Evolutionary conservation across 768 basidiomycete species (phyloP).

Genomic region (Boletellus sp.): DNA sequence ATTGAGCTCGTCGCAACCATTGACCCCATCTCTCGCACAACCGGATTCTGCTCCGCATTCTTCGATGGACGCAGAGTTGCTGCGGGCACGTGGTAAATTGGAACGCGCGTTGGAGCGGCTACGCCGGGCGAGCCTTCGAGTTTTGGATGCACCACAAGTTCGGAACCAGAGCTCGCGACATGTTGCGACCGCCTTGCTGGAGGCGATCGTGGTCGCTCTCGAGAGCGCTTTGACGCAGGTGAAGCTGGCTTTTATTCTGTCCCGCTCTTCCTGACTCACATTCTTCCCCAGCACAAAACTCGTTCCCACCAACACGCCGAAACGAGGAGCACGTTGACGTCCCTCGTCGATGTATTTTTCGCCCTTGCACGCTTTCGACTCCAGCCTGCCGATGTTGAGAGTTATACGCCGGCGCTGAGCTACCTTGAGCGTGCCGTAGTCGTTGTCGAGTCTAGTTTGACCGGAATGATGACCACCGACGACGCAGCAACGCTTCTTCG

Average conservation of each 20-base stretch:
- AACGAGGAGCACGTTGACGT: constrained; percentile 36
- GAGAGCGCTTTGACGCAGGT: constrained; percentile 32
- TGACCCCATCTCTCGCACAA: background rate
- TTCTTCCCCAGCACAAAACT: constrained; percentile 4
- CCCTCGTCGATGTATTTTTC: constrained; percentile 54
- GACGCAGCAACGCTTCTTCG: constrained; percentile 53
- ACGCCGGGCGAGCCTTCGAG: constrained; percentile 46
- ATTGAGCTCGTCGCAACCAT: background rate
- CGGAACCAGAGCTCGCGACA: constrained; percentile 5
- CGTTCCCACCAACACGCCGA: constrained; percentile 10
- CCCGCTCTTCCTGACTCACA: background rate
- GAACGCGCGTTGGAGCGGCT: constrained; percentile 59
- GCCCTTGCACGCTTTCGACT: constrained; percentile 46
- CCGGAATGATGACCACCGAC: constrained; percentile 7
- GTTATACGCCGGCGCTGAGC: constrained; percentile 45
- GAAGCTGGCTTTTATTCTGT: constrained; percentile 1
- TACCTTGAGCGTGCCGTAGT: constrained; percentile 43
- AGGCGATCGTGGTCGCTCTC: constrained; percentile 33
- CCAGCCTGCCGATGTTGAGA: constrained; percentile 38
- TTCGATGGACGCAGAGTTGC: constrained; percentile 11
- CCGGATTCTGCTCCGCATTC: background rate
- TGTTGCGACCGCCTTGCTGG: constrained; percentile 32
- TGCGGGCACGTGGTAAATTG: constrained; percentile 47
- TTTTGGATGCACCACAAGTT: constrained; percentile 37
- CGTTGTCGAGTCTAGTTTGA: constrained; percentile 16